These are phyloP conservation scores for Porcisia hertigi DNA, from an alignment of 208 protist genomes.

Conservation along the genomic window DNA sequence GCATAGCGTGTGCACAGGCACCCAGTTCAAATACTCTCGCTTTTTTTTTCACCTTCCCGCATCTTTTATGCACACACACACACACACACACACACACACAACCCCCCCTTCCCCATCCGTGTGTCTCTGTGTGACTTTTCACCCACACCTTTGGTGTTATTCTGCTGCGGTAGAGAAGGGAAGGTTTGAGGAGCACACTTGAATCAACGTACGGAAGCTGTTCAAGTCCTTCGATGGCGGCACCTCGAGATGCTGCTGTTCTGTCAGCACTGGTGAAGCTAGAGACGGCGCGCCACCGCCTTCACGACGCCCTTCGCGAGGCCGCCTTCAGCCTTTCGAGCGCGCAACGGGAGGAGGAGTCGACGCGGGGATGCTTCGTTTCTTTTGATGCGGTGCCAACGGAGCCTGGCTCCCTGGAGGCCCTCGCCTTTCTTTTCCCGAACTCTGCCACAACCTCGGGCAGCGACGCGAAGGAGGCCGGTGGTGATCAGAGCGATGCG, in stretches of 20 bases:
- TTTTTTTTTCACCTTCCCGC: too few species aligned
- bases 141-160: slow-evolving; percentile 8
- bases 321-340: slow-evolving; percentile 52
- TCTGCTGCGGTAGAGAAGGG: not conserved
- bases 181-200: not conserved
- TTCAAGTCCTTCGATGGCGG: not conserved
- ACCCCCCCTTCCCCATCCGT: too few species aligned
- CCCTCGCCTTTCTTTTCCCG: slow-evolving; percentile 25
- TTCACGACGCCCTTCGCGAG: slow-evolving; percentile 55
- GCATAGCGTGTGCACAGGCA: too few species aligned
- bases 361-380: slow-evolving; percentile 45
- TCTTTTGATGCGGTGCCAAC: slow-evolving; percentile 53
- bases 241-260: slow-evolving; percentile 18
- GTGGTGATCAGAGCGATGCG: not conserved
- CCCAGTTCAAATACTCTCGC: too few species aligned
- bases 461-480: not conserved
- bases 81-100: too few species aligned
- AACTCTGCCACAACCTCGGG: not conserved
- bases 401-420: slow-evolving; percentile 21
- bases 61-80: too few species aligned
- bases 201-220: not conserved
- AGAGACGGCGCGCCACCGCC: slow-evolving; percentile 34
- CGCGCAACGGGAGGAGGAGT: slow-evolving; percentile 55
- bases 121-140: too few species aligned
- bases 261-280: slow-evolving; percentile 38